These are phyloP conservation scores for Medicago truncatula DNA, from an alignment of 306 rosid species.

Conservation along the genomic window MtrunA17r5.0-ANR NC_053042.1:55164001-55164500, in stretches of 20 bases:
- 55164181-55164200: slow-evolving; percentile 52
- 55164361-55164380: slow-evolving; percentile 72
- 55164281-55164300: slow-evolving; percentile 47
- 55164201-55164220: slow-evolving; percentile 47
- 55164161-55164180: slow-evolving; percentile 92
- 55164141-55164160: slow-evolving; percentile 74
- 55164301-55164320: background rate
- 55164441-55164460: background rate
- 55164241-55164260: slow-evolving; percentile 1
- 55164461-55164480: slow-evolving; percentile 20
- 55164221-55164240: slow-evolving; percentile 4
- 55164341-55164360: slow-evolving; percentile 53
- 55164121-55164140: slow-evolving; percentile 58
- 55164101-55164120: slow-evolving; percentile 73
- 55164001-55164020: background rate
- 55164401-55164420: slow-evolving; percentile 70
- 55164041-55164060: background rate
- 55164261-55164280: background rate
- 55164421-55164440: slow-evolving; percentile 60
- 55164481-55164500: slow-evolving; percentile 23
- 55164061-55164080: background rate
- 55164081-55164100: slow-evolving; percentile 35
- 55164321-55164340: slow-evolving; percentile 38
- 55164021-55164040: background rate
- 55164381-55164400: slow-evolving; percentile 66